These are phyloP conservation scores for Pyronema domesticum DNA, from an alignment of 495 filamentous ascomycete genomes.

Conservation along the genomic window DNA sequence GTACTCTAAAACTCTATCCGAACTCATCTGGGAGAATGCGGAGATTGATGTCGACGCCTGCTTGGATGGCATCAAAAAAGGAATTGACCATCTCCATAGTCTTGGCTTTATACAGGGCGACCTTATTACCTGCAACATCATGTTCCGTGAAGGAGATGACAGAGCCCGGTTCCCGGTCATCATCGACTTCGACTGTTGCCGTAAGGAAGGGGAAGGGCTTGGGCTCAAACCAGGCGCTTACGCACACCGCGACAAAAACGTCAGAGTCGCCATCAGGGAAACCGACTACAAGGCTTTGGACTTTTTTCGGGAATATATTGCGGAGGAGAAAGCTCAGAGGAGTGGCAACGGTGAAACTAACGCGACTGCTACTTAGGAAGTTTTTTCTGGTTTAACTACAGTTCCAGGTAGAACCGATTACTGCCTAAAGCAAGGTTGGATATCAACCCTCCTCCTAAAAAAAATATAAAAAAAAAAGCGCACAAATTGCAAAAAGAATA, in stretches of 20 bases:
- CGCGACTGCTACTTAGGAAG: too few relatives aligned
- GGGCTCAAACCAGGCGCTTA: constrained; percentile 14
- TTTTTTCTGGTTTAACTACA: too few relatives aligned
- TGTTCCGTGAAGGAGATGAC: constrained; percentile 17
- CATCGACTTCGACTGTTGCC: constrained; percentile 30
- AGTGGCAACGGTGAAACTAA: too few relatives aligned
- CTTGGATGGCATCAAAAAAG: constrained; percentile 15
- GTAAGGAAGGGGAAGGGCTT: constrained; percentile 17
- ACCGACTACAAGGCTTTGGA: background rate
- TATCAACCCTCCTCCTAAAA: too few relatives aligned
- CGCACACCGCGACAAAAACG: too few relatives aligned
- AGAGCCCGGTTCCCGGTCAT: constrained; percentile 27
- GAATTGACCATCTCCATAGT: constrained; percentile 21
- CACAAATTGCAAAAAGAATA: too few relatives aligned
- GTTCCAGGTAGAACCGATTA: too few relatives aligned
- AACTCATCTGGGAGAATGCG: background rate
- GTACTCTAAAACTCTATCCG: background rate
- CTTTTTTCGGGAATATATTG: background rate
- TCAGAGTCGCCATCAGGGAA: background rate
- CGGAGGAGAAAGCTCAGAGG: background rate
- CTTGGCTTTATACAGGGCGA: constrained; percentile 23
- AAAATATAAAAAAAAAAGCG: too few relatives aligned
- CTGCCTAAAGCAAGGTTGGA: too few relatives aligned
- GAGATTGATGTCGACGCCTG: constrained; percentile 10
- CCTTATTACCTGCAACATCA: constrained; percentile 24